Evolutionary conservation across 805 yeast species (phyloP), one percentile per base, ranked within the genome.

Genomic region (Candida suzukii): DNA sequence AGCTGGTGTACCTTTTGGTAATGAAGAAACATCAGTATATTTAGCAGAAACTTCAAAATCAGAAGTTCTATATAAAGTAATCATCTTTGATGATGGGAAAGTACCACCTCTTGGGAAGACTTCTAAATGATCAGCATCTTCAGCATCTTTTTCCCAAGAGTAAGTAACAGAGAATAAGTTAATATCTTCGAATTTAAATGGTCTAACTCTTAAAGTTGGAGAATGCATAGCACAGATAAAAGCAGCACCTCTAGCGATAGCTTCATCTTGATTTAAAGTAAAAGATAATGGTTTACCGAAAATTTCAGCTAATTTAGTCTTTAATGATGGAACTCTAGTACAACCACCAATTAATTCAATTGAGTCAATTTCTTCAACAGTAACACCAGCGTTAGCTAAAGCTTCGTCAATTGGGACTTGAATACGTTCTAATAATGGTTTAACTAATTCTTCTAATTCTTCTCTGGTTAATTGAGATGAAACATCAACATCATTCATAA

Each of bases 171-270:
- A 80, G 79, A 78, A 78, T 59, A 80, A 83, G 79, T 90, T 91
- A 64, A 80, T 70, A 66, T 93, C 99, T 73, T 91, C 96, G 63
- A 90, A 93, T 71, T 91, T 91, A 83, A 93, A 93, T 53, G 96
- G 96, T 71, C 98, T 85, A 41, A 93, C 99, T 73, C 99, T 86
- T 58, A 93, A 80, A 51, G 97, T 90, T 68, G 99, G 99, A 28
- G 98, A 91, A 76, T 90, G 98, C 72, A 88, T 86, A 53, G 99
- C 99, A 68, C 99, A 93, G 60, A 93, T 85, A 70, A 93, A 93
- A 38, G 99, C 96, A 57, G 96, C 95, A 74, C 99, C 99, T 68
- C 91, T 87, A 43, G 99, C 98, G 64, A 91, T 84, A 49, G 99
- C 96, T 76, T 93, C 99, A 64, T 93, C 99, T 73, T 90, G 97